Evolutionary conservation across 169 alveolate species (phyloP).

Genomic region (Perkinsus chesapeaki): DNA sequence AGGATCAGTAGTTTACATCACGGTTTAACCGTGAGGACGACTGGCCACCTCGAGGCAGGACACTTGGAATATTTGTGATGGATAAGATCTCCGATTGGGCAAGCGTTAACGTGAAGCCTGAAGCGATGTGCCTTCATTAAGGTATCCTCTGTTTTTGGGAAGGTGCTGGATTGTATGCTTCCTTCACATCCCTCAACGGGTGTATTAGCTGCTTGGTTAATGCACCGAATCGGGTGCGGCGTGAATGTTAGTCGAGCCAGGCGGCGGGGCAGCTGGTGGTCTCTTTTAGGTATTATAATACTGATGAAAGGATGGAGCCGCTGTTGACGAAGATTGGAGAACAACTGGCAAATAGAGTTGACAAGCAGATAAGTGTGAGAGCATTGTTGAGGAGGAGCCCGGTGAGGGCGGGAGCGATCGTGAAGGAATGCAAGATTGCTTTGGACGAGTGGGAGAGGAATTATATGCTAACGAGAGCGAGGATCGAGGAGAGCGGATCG

Average conservation of each 20-base stretch:
- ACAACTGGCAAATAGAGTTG: slow-evolving; percentile 34
- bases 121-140: too few relatives aligned
- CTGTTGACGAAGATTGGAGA: slow-evolving; percentile 42
- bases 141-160: background rate
- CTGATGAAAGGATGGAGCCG: slow-evolving; percentile 49
- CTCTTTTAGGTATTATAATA: slow-evolving; percentile 33
- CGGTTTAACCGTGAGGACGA: too few relatives aligned
- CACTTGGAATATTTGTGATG: background rate
- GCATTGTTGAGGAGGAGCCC: slow-evolving; percentile 28
- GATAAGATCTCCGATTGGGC: background rate
- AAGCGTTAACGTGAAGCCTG: background rate
- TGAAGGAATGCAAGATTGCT: slow-evolving; percentile 18
- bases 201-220: too few relatives aligned
- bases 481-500: slow-evolving; percentile 39
- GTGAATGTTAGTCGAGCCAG: too few relatives aligned
- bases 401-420: slow-evolving; percentile 19
- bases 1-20: too few relatives aligned
- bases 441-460: slow-evolving; percentile 25
- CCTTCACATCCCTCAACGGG: background rate
- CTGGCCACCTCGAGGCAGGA: background rate
- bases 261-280: background rate
- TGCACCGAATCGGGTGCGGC: too few relatives aligned
- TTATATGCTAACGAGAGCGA: slow-evolving; percentile 31
- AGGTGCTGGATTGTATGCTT: background rate
- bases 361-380: slow-evolving; percentile 13